A percentile compares a stretch with the other conserved stretches of the same genome.
phyloP scores from a whole-genome alignment of 148 eudicot species.

The Salicornia ramosissima region DNA sequence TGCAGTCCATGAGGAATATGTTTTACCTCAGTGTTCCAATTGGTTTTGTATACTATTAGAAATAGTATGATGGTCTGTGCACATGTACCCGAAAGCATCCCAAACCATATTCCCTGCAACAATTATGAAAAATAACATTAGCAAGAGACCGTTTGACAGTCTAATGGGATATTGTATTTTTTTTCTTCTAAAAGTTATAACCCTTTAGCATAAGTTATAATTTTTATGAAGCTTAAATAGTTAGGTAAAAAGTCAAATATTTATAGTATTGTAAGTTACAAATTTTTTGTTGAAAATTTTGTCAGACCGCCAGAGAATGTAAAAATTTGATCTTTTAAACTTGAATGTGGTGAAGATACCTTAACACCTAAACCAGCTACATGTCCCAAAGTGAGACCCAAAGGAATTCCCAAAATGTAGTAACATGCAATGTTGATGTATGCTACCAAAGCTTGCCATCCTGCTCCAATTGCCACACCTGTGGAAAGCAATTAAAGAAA shows the following conservation, averaged over 20 bases:
- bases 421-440: conserved; percentile 52
- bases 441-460: conserved; percentile 58
- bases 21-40: conserved; percentile 47
- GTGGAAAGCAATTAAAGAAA: conserved; percentile 13
- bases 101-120: conserved; percentile 58
- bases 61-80: conserved; percentile 36
- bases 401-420: conserved; percentile 47
- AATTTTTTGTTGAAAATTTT: too few relatives aligned
- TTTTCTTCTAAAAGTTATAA: too few relatives aligned
- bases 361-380: conserved; percentile 30
- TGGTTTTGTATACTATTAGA: conserved; percentile 33
- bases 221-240: too few relatives aligned
- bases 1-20: background rate
- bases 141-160: too few relatives aligned
- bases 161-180: too few relatives aligned
- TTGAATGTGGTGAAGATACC: conserved; percentile 15
- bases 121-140: too few relatives aligned
- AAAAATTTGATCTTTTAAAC: background rate
- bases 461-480: conserved; percentile 69
- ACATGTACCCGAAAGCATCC: conserved; percentile 43
- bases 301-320: too few relatives aligned
- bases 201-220: too few relatives aligned
- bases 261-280: too few relatives aligned
- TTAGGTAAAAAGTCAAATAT: too few relatives aligned
- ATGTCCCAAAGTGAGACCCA: conserved; percentile 34